Conservation (phyloP, 768 basidiomycete species). For the Inosperma sp. region DNA sequence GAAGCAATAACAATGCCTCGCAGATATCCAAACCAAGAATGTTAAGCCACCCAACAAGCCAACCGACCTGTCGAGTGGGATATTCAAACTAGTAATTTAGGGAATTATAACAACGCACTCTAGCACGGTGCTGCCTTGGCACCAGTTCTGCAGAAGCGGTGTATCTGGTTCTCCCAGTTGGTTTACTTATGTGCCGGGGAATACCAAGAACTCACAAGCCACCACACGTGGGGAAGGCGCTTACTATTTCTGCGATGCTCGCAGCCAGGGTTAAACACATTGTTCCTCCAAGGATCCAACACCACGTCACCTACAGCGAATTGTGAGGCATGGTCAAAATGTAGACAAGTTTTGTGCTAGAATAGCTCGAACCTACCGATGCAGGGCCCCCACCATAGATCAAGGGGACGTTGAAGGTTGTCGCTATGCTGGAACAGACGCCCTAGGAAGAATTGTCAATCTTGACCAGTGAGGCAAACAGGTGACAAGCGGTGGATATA, state of each 20-base stretch:
- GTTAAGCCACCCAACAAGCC: constrained; percentile 82
- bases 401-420: constrained; percentile 73
- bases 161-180: constrained; percentile 46
- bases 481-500: too few relatives aligned
- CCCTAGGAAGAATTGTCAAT: constrained; percentile 43
- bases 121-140: constrained; percentile 59
- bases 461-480: not conserved
- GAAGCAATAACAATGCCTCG: too few relatives aligned
- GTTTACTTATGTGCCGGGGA: constrained; percentile 4
- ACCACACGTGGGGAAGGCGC: constrained; percentile 70
- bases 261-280: constrained; percentile 75
- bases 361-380: constrained; percentile 39
- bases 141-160: constrained; percentile 78
- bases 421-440: constrained; percentile 70
- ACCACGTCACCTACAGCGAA: constrained; percentile 67
- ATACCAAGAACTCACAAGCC: constrained; percentile 46
- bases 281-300: constrained; percentile 65
- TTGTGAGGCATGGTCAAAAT: too few relatives aligned
- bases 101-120: constrained; percentile 41
- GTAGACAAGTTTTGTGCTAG: too few relatives aligned
- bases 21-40: constrained; percentile 63
- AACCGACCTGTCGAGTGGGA: constrained; percentile 47
- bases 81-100: too few relatives aligned
- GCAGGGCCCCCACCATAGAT: constrained; percentile 66
- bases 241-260: constrained; percentile 76